Evolutionary conservation across 1,139 yeast species (phyloP).

Genomic region (Debaryomyces subglobosus): DNA sequence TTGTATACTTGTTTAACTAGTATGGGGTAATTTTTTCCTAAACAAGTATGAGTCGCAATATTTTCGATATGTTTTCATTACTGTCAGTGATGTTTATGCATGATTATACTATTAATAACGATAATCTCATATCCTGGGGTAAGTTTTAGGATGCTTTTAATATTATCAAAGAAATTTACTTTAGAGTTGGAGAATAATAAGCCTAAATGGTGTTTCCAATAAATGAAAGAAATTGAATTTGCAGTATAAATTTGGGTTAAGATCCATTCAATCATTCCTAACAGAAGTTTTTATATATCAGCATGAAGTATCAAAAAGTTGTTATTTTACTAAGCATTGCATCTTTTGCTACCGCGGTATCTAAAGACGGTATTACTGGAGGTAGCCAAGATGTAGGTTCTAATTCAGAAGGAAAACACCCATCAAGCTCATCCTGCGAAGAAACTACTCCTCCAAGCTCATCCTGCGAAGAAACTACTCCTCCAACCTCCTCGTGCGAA

Average conservation of each 20-base stretch:
- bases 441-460: background rate
- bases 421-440: constrained; percentile 2
- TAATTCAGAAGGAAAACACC: background rate
- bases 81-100: background rate
- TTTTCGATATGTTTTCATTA: background rate
- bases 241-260: background rate
- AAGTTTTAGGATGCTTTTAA: background rate
- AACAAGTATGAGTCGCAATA: background rate
- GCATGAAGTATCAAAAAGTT: background rate
- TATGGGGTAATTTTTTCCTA: background rate
- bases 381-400: background rate
- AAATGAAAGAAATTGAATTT: background rate
- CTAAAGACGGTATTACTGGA: background rate
- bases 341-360: background rate
- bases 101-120: background rate
- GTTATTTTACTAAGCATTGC: background rate
- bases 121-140: background rate
- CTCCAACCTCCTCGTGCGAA: background rate
- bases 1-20: background rate
- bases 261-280: background rate
- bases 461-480: background rate
- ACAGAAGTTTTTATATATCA: background rate
- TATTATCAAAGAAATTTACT: background rate
- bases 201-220: background rate
- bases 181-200: background rate